These are phyloP conservation scores for Acacia melanoxylon DNA, from an alignment of 306 rosid genomes.

Conservation along the genomic window DNA sequence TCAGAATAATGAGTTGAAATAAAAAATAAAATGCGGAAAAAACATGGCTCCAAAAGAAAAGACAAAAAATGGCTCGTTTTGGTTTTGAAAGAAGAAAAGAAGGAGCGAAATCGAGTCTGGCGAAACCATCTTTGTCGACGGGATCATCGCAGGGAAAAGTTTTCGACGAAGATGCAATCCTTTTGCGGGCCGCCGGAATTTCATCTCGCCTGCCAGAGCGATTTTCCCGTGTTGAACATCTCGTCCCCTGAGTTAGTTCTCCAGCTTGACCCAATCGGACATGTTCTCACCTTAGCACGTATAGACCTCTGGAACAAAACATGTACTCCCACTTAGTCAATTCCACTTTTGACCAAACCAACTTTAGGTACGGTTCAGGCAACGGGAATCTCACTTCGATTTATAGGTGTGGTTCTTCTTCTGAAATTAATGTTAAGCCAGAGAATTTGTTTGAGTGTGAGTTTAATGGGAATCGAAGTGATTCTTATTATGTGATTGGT, in stretches of 20 bases:
- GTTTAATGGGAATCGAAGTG: not conserved
- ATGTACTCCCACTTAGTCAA: conserved; percentile 35
- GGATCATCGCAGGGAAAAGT: no score
- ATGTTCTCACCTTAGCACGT: no score
- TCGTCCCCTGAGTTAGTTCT: conserved; percentile 37
- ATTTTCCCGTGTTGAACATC: conserved; percentile 38
- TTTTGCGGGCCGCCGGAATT: conserved; percentile 59
- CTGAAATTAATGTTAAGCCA: not conserved
- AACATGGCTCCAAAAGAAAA: no score
- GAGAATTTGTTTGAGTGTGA: conserved; percentile 41
- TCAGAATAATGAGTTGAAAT: no score
- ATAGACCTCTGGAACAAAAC: no score
- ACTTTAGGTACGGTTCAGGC: conserved; percentile 32
- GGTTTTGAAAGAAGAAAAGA: no score
- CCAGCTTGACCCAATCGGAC: conserved; percentile 24
- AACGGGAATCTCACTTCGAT: conserved; percentile 48
- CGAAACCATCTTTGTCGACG: no score
- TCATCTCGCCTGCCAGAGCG: conserved; percentile 37
- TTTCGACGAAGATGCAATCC: no score
- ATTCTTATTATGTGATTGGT: conserved; percentile 54
- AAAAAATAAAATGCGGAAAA: no score
- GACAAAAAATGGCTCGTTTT: no score
- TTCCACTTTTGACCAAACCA: conserved; percentile 30
- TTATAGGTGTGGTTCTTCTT: conserved; percentile 37
- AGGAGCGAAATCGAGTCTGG: no score